Base-by-base conservation (phyloP, 2,329 filamentous ascomycete species). In the Pseudodiploospora longispora region DNA sequence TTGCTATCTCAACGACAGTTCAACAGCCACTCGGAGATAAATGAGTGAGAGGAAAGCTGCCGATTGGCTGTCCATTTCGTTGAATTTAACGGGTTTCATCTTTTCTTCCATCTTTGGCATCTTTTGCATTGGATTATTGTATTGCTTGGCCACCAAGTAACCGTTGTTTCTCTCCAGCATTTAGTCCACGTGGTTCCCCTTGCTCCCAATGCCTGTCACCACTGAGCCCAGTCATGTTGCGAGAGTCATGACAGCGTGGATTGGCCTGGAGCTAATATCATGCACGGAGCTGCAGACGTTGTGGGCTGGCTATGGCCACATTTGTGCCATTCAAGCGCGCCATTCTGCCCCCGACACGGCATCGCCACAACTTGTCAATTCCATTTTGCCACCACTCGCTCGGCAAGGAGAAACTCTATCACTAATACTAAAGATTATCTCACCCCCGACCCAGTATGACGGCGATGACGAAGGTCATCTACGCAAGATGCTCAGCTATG, bases 401-500 rank as follows among this genome's bases (percentile, higher is more conserved):
- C 35, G 50, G 2, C 33, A 38, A 6, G 49, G 47, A 32, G 47
- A 49, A 10, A 59, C 56, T 1, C 62, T 66, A 10, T 62, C 59
- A 1, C 61, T 80, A 32, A 69, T 84, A 8, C 59, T 84, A 6
- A 84, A 84, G 54, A 66, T 80, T 42, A 78, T 83, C 34, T 71
- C 71, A 0, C 77, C 77, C 6, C 53, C 59, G 34, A 42, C 47
- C 30, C 48, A 42, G 0, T 38, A 42, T 1, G 51, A 62, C 4
- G 72, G 80, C 32, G 52, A 62, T 3, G 74, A 81, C 33, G 80
- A 84, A 53, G 78, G 80, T 1, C 80, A 85, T 50, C 52, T 78
- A 1, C 72, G 82, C 6, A 85, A 85, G 55, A 72, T 85, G 47
- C 59, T 84, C 29, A 83, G 78, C 55, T 85, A 85, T 50, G 69